These are phyloP conservation scores for Actinomortierella ambigua DNA, from an alignment of 371 early-diverging fungal species.

Conservation along the genomic window DNA sequence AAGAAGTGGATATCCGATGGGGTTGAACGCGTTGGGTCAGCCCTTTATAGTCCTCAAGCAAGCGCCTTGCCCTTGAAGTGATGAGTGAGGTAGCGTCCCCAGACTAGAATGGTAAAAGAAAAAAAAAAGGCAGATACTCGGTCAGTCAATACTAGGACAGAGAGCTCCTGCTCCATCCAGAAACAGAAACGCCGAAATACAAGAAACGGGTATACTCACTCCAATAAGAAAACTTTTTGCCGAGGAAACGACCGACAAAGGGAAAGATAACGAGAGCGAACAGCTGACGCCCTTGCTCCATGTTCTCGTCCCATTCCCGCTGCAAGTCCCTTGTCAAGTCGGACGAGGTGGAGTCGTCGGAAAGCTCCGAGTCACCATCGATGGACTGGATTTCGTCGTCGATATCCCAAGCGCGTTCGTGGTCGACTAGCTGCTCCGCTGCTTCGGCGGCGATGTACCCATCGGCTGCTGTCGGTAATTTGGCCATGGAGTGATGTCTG, in stretches of 20 bases:
- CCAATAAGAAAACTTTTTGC: constrained; percentile 64
- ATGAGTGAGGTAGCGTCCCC: constrained; percentile 30
- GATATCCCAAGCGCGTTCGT: constrained; percentile 18
- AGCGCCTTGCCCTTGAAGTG: constrained; percentile 21
- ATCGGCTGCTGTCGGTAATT: constrained; percentile 30
- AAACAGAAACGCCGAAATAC: neutral
- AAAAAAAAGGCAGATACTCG: no score
- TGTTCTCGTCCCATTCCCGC: constrained; percentile 68
- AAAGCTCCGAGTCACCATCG: constrained; percentile 31
- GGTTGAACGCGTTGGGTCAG: no score
- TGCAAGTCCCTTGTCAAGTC: constrained; percentile 53
- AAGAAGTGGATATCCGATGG: no score
- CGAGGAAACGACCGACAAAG: constrained; percentile 62
- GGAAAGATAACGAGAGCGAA: constrained; percentile 65
- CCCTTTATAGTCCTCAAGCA: no score
- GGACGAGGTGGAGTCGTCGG: constrained; percentile 39
- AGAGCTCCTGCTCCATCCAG: neutral
- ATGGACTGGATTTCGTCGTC: neutral
- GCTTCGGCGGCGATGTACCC: constrained; percentile 39
- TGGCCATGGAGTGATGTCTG: constrained; percentile 8
- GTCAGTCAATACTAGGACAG: neutral
- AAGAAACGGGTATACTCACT: constrained; percentile 30
- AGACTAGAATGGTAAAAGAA: constrained; percentile 10
- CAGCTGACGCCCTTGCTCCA: constrained; percentile 57
- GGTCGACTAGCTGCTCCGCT: constrained; percentile 23